phyloP scores from a whole-genome alignment of 179 eudicot genomes.

The Carnegiea gigantea region DNA sequence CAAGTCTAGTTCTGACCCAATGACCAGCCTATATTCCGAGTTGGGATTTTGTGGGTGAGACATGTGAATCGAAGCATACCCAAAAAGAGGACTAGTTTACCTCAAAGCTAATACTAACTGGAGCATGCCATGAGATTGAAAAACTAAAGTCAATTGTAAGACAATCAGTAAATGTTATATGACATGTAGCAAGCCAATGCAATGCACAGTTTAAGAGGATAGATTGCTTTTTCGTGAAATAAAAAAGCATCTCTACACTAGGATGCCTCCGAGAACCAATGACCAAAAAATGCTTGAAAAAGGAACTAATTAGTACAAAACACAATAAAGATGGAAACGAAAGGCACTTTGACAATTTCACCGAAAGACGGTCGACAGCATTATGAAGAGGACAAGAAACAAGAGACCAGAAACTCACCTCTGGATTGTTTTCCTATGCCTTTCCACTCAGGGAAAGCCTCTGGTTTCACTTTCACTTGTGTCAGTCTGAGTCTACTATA shows the following conservation, averaged over 20 bases:
- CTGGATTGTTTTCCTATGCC: conserved; percentile 14
- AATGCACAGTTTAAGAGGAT: not conserved
- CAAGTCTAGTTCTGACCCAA: no score
- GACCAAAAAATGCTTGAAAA: conserved; percentile 26
- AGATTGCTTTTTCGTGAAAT: not conserved
- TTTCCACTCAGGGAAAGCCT: not conserved
- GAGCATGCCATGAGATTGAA: no score
- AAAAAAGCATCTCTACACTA: conserved; percentile 14
- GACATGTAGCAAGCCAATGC: not conserved
- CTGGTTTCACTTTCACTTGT: not conserved
- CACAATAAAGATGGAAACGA: conserved; percentile 17
- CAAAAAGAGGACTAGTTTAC: no score
- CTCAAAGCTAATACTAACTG: no score
- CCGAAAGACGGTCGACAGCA: conserved; percentile 13
- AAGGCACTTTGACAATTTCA: conserved; percentile 14
- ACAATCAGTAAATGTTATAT: not conserved
- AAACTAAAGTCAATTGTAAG: no score
- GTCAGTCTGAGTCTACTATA: conserved; percentile 1
- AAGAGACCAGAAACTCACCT: conserved; percentile 22
- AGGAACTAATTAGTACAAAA: conserved; percentile 8
- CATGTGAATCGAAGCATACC: no score
- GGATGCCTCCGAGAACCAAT: conserved; percentile 34
- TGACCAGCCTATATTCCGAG: no score
- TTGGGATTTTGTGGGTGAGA: no score
- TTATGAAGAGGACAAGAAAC: conserved; percentile 30